These are phyloP conservation scores for Neobulgaria alba DNA, from an alignment of 2,329 filamentous ascomycete genomes.

Conservation along the genomic window DNA sequence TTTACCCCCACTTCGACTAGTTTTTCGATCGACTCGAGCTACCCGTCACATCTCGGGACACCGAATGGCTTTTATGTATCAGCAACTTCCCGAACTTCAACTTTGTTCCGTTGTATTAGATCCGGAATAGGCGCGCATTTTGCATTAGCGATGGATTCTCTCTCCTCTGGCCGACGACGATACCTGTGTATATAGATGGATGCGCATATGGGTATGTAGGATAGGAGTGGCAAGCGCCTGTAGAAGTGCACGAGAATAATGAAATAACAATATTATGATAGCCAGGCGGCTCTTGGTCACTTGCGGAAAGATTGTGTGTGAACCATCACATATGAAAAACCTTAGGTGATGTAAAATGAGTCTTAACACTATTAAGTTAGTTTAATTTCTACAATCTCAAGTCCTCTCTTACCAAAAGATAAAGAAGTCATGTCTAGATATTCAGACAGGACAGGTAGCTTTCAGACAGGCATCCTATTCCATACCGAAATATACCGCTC, in stretches of 20 bases:
- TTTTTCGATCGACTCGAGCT: not conserved
- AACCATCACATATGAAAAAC: not conserved
- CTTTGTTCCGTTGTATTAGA: constrained; percentile 27
- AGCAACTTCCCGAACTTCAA: constrained; percentile 21
- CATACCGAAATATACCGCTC: too few species aligned
- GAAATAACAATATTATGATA: not conserved
- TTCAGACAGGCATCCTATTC: too few species aligned
- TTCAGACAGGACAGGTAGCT: too few species aligned
- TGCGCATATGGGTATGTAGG: constrained; percentile 12
- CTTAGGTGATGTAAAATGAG: too few species aligned
- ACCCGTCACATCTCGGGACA: constrained; percentile 1
- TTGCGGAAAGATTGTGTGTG: not conserved
- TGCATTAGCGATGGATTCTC: constrained; percentile 31
- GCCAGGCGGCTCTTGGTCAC: not conserved
- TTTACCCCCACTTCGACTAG: constrained; percentile 3
- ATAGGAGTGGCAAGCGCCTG: constrained; percentile 18
- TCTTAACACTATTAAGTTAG: not conserved
- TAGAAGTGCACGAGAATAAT: constrained; percentile 19
- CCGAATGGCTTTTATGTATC: constrained; percentile 22
- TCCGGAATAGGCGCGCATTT: constrained; percentile 23
- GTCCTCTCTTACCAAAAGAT: not conserved
- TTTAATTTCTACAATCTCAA: not conserved
- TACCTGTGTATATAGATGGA: constrained; percentile 29
- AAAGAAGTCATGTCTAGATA: too few species aligned
- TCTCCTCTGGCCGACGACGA: constrained; percentile 26